Conservation (phyloP, 768 basidiomycete genomes). For the Naematelia aurantialba region DNA sequence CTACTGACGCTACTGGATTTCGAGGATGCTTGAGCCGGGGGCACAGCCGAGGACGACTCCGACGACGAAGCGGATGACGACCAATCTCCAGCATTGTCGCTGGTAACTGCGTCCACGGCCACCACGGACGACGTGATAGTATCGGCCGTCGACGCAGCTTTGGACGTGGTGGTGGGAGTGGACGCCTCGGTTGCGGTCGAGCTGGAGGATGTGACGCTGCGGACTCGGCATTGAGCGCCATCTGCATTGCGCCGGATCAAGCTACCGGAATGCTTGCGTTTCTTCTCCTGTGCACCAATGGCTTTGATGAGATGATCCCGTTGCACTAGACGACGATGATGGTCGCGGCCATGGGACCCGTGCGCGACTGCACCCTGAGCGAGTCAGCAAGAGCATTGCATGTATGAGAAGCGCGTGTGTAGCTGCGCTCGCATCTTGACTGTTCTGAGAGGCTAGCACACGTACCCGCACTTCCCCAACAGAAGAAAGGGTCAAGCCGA, state of each 20-base stretch:
- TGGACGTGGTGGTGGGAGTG: slow-evolving; percentile 4
- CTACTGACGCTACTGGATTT: slow-evolving; percentile 8
- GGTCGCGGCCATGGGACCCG: slow-evolving; percentile 9
- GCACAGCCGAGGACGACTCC: slow-evolving; percentile 6
- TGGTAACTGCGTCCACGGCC: slow-evolving; percentile 12
- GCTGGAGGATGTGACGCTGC: slow-evolving; percentile 15
- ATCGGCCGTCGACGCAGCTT: slow-evolving; percentile 26
- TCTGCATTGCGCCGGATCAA: slow-evolving; percentile 27
- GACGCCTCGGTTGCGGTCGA: neutral
- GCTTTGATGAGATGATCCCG: slow-evolving; percentile 16
- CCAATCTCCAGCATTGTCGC: neutral
- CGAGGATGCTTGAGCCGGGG: slow-evolving; percentile 6
- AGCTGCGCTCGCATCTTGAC: no score
- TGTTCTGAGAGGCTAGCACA: slow-evolving; percentile 5
- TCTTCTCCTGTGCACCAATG: slow-evolving; percentile 17
- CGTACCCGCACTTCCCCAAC: slow-evolving; percentile 33
- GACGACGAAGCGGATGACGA: neutral
- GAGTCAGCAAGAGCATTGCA: slow-evolving; percentile 4
- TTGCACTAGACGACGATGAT: slow-evolving; percentile 35
- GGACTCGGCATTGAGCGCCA: slow-evolving; percentile 35
- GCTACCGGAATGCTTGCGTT: slow-evolving; percentile 1
- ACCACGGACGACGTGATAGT: slow-evolving; percentile 15
- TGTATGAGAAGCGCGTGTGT: no score
- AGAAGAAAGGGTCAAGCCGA: slow-evolving; percentile 29
- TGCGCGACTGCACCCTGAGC: slow-evolving; percentile 12